A percentile compares a stretch with the other conserved stretches of the same genome.
These are phyloP conservation scores for Pseudopyricularia javanii DNA, from an alignment of 2,329 filamentous ascomycete species.

Conservation along the genomic window DNA sequence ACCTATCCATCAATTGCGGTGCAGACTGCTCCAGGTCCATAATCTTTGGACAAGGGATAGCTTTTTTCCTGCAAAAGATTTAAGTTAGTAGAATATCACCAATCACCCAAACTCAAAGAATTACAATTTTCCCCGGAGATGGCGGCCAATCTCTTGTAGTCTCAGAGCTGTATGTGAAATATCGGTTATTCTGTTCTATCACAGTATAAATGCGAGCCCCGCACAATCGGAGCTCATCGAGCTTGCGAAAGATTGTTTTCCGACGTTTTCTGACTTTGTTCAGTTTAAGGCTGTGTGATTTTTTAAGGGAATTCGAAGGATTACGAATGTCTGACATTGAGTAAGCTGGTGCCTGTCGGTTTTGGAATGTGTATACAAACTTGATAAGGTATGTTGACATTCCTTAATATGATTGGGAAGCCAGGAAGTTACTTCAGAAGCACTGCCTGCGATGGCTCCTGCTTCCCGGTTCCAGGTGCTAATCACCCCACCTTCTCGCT, in stretches of 20 bases:
- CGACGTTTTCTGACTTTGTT: not conserved
- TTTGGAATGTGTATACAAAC: not conserved
- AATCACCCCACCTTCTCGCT: not conserved
- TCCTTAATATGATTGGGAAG: not conserved
- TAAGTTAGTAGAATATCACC: not conserved
- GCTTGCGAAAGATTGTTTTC: not conserved
- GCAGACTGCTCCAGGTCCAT: not conserved
- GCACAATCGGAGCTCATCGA: not conserved
- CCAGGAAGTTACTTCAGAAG: not conserved
- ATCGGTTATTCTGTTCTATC: not conserved
- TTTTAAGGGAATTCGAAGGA: not conserved
- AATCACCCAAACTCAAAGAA: not conserved
- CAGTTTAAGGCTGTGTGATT: not conserved
- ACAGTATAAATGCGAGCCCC: not conserved
- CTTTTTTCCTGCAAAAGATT: not conserved
- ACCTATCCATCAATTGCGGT: no score
- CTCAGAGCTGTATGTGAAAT: not conserved
- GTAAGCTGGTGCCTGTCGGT: not conserved
- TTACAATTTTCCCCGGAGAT: not conserved
- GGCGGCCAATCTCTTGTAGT: not conserved
- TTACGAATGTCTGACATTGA: not conserved
- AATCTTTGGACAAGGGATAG: not conserved
- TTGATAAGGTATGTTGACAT: not conserved
- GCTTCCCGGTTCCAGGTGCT: not conserved
- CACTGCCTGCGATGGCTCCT: not conserved